These are phyloP conservation scores for Cladophialophora carrionii DNA, from an alignment of 2,329 filamentous ascomycete species.

Conservation along the genomic window DNA sequence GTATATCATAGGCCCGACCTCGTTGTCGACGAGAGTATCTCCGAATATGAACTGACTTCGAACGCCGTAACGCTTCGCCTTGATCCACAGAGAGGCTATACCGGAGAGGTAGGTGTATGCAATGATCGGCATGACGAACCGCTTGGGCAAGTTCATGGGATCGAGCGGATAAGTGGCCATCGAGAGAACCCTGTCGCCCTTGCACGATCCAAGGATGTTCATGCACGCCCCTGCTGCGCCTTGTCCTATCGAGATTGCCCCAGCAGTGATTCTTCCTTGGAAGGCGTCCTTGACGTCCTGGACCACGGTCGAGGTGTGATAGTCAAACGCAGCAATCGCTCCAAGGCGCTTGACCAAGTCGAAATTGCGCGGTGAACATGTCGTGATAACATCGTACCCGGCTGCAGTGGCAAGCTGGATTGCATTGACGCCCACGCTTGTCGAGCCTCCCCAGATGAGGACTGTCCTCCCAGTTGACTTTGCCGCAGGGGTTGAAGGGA, in stretches of 20 bases:
- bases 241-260: constrained; percentile 31
- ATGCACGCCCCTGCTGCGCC: constrained; percentile 35
- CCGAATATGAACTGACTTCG: constrained; percentile 34
- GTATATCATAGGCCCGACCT: constrained; percentile 43
- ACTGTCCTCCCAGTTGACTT: constrained; percentile 22
- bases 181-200: constrained; percentile 35
- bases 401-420: constrained; percentile 49
- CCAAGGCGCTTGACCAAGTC: constrained; percentile 42
- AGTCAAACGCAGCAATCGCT: constrained; percentile 50
- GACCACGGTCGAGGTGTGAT: constrained; percentile 43
- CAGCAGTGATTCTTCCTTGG: constrained; percentile 33
- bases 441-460: constrained; percentile 51
- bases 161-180: constrained; percentile 25
- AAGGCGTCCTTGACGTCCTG: constrained; percentile 41
- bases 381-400: constrained; percentile 46
- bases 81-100: constrained; percentile 23
- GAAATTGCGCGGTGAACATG: constrained; percentile 41
- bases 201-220: constrained; percentile 32
- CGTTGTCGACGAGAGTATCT: constrained; percentile 25
- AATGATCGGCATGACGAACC: constrained; percentile 20
- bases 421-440: constrained; percentile 48
- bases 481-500: constrained; percentile 29
- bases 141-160: constrained; percentile 12
- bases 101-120: constrained; percentile 18
- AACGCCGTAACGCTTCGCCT: constrained; percentile 28